Evolutionary conservation across 345 rosid species (phyloP).

Genomic region (Viola odorata): DNA sequence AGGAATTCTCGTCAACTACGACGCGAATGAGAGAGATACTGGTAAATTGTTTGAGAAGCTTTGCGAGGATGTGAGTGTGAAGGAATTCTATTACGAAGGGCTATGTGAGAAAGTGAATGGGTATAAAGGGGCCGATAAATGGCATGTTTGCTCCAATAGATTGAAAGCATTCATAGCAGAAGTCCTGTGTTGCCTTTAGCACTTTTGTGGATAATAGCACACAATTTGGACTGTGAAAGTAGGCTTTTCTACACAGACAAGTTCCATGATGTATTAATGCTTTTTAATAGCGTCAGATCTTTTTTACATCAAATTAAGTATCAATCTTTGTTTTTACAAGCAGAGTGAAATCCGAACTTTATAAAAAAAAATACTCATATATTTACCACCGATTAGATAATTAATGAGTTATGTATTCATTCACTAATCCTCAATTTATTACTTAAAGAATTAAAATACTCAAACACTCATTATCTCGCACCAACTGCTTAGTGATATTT

Average conservation of each 20-base stretch:
- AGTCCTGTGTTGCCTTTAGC: neutral
- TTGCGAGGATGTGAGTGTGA: constrained; percentile 14
- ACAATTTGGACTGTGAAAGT: too few relatives aligned
- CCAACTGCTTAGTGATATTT: too few relatives aligned
- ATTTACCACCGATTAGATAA: too few relatives aligned
- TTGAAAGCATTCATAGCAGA: neutral
- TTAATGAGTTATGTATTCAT: too few relatives aligned
- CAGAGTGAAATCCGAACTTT: neutral
- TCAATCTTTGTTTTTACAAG: constrained; percentile 2
- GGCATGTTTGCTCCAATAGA: constrained; percentile 9
- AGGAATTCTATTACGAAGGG: constrained; percentile 36
- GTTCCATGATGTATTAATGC: constrained; percentile 24
- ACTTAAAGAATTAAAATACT: too few relatives aligned
- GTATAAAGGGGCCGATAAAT: constrained; percentile 12
- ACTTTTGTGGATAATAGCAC: constrained; percentile 16
- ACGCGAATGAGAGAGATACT: neutral
- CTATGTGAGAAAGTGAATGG: constrained; percentile 34
- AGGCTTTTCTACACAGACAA: too few relatives aligned
- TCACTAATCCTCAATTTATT: too few relatives aligned
- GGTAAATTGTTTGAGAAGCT: constrained; percentile 27
- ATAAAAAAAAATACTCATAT: too few relatives aligned
- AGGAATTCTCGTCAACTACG: constrained; percentile 23
- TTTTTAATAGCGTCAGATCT: constrained; percentile 32
- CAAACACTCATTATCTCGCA: too few relatives aligned
- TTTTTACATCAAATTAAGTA: constrained; percentile 28